Evolutionary conservation across 2,329 filamentous ascomycete species (phyloP), one percentile per base, ranked within the genome.

Genomic region (Xylaria sp.): DNA sequence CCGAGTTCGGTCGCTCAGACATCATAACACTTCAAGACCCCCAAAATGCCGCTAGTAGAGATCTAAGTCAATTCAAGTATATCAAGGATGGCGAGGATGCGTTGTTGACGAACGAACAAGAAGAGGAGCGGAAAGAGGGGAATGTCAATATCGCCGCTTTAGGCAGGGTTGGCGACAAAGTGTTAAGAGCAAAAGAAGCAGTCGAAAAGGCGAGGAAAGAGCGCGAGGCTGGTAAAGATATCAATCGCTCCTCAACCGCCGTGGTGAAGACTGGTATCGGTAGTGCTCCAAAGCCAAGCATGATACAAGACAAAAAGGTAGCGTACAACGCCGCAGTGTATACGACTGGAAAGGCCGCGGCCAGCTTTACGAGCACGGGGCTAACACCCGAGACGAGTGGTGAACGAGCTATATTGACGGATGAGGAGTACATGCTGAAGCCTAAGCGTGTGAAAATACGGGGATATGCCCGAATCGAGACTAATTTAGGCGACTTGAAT

Each of bases 11-110:
- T 35, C 88, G 96, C 70, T 92, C 92, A 75, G 96, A 99, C 80
- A 95, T 99, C 69, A 97, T 99, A 77, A 98, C 94, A 0, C 84
- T 99, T 10, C 97, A 99, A 79, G 96, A 99, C 78, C 96, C 96
- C 12, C 94, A 97, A 78, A 97, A 97, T 79, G 85, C 96, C 23
- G 90, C 92, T 65, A 89, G 90, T 64, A 85, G 95, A 73, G 92
- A 98, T 79, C 85, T 98, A 70, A 94, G 91, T 80, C 89, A 91
- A 54, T 99, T 97, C 85, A 94, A 96, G 78, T 94, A 94, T 75
- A 81, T 99, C 63, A 89, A 94, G 75, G 93, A 98, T 25, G 95
- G 96, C 9, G 87, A 89, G 59, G 87, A 90, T 54, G 89, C 88
- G 3, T 85, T 90, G 2, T 79, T 91, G 58, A 92, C 91, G 0